Evolutionary conservation across 495 filamentous ascomycete species (phyloP).

Genomic region (Sabuloglossum arenarium): DNA sequence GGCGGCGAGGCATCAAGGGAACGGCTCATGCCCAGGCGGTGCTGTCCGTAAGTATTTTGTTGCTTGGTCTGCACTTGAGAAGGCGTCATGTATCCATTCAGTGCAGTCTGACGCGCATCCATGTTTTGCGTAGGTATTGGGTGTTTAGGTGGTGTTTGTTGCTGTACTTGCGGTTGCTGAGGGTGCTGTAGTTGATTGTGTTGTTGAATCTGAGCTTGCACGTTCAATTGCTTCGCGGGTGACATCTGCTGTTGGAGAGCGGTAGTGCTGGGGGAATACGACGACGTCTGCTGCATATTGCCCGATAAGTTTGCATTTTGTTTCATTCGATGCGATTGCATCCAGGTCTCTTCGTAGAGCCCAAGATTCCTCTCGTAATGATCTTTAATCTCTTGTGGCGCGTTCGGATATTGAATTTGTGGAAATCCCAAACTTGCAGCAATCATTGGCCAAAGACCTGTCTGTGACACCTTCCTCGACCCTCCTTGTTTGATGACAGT

Average conservation of each 20-base stretch:
- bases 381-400: slow-evolving; percentile 42
- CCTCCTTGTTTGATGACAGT: slow-evolving; percentile 58
- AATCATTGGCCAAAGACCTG: slow-evolving; percentile 50
- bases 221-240: slow-evolving; percentile 25
- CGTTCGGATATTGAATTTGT: slow-evolving; percentile 39
- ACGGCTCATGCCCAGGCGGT: slow-evolving; percentile 4
- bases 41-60: slow-evolving; percentile 6
- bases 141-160: slow-evolving; percentile 13
- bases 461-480: slow-evolving; percentile 45
- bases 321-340: slow-evolving; percentile 35
- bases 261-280: slow-evolving; percentile 5
- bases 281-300: slow-evolving; percentile 26
- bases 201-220: slow-evolving; percentile 19
- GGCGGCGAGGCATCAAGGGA: not conserved
- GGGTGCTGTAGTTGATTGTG: slow-evolving; percentile 25
- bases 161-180: slow-evolving; percentile 14
- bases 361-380: slow-evolving; percentile 55
- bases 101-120: not conserved
- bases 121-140: slow-evolving; percentile 12
- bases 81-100: not conserved
- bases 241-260: slow-evolving; percentile 9
- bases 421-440: slow-evolving; percentile 46
- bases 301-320: slow-evolving; percentile 24
- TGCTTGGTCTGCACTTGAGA: slow-evolving; percentile 6
- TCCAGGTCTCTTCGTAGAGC: slow-evolving; percentile 53